Evolutionary conservation across 2,329 filamentous ascomycete genomes (phyloP).

Genomic region (Penicillium frequentans): DNA sequence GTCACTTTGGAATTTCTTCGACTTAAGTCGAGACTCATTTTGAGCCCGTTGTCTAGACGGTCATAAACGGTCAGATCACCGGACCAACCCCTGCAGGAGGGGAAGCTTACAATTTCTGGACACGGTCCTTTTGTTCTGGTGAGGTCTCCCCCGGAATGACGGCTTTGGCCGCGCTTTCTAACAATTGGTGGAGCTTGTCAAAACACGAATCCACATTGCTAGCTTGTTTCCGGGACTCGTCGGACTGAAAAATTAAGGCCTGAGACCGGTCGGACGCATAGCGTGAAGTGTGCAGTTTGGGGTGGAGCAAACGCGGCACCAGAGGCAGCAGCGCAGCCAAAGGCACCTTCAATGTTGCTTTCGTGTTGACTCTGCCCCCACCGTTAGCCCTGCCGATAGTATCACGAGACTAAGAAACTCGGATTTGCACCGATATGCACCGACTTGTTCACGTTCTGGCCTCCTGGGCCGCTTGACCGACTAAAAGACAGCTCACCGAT

Average conservation of each 20-base stretch:
- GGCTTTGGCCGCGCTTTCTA: constrained; percentile 52
- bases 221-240: constrained; percentile 62
- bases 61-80: constrained; percentile 23
- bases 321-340: constrained; percentile 53
- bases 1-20: constrained; percentile 61
- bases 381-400: constrained; percentile 7
- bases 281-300: constrained; percentile 52
- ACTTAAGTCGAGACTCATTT: constrained; percentile 57
- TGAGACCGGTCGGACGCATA: constrained; percentile 56
- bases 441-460: constrained; percentile 70
- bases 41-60: constrained; percentile 53
- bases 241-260: constrained; percentile 61
- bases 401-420: neutral
- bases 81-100: neutral
- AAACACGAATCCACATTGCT: constrained; percentile 62
- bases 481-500: constrained; percentile 63
- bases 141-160: constrained; percentile 62
- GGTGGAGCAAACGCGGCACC: constrained; percentile 56
- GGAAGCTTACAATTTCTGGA: constrained; percentile 52
- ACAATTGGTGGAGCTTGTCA: constrained; percentile 56
- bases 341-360: constrained; percentile 62
- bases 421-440: constrained; percentile 53
- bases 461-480: constrained; percentile 64
- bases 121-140: constrained; percentile 54
- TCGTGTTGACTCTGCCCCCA: constrained; percentile 60